phyloP scores from a whole-genome alignment of 192 early-diverging fungal species.

The Backusella macrospora region DNA sequence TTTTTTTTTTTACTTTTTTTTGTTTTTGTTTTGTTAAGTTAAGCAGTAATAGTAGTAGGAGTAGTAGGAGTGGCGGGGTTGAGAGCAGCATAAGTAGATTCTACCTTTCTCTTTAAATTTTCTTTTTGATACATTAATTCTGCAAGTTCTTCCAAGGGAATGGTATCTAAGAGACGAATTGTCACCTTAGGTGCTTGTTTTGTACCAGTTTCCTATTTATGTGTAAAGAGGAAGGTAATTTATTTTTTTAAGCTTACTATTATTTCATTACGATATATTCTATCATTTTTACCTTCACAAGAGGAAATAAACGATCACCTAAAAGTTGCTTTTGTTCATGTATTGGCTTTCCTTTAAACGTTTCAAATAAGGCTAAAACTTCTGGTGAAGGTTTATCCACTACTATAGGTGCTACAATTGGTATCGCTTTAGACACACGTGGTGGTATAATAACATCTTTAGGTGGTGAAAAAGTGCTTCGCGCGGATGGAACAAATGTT shows the following conservation, averaged over 20 bases:
- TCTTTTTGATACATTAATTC: slow-evolving; percentile 44
- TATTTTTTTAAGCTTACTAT: background rate
- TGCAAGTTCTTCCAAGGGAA: slow-evolving; percentile 42
- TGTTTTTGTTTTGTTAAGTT: background rate
- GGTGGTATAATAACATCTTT: slow-evolving; percentile 26
- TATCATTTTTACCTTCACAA: slow-evolving; percentile 41
- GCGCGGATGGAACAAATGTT: slow-evolving; percentile 6
- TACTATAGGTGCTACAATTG: slow-evolving; percentile 37
- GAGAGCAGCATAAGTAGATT: slow-evolving; percentile 18
- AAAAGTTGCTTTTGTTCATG: slow-evolving; percentile 47
- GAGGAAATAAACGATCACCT: slow-evolving; percentile 45
- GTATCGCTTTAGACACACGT: slow-evolving; percentile 35
- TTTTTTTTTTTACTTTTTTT: slow-evolving; percentile 1
- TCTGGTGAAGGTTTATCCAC: background rate
- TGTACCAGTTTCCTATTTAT: slow-evolving; percentile 30
- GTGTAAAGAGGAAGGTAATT: background rate
- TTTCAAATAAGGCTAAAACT: slow-evolving; percentile 23
- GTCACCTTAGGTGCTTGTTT: slow-evolving; percentile 45
- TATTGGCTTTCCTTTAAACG: slow-evolving; percentile 31
- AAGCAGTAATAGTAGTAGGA: background rate
- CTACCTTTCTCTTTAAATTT: slow-evolving; percentile 34
- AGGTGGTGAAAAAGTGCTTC: slow-evolving; percentile 1
- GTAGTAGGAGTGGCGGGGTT: background rate
- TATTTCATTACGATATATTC: background rate
- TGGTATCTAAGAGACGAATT: slow-evolving; percentile 45